Evolutionary conservation across 106 monocot genomes (phyloP).

Genomic region (Iris macrosiphon): DNA sequence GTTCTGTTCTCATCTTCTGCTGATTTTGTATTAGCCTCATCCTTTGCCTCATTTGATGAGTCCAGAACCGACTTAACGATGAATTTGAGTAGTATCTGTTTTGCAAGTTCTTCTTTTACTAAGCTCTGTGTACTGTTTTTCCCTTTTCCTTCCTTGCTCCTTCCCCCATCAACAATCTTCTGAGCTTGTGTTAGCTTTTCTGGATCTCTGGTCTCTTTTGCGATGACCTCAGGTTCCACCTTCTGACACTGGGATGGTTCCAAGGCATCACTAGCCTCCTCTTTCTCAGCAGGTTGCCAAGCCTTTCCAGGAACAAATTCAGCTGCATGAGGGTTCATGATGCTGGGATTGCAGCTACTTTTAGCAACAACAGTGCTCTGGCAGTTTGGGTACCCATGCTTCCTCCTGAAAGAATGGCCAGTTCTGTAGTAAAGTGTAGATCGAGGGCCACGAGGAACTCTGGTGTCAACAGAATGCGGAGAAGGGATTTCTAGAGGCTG

Average conservation of each 20-base stretch:
- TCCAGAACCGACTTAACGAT: conserved; percentile 68
- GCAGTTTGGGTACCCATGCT: conserved; percentile 21
- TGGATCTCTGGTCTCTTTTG: conserved; percentile 15
- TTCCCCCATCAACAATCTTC: conserved; percentile 16
- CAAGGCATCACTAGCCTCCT: conserved; percentile 6
- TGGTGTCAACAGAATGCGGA: conserved; percentile 38
- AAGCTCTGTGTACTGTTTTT: conserved; percentile 23
- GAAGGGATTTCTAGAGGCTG: conserved; percentile 27
- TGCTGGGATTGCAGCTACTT: conserved; percentile 17
- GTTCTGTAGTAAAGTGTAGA: conserved; percentile 55
- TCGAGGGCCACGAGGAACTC: conserved; percentile 68
- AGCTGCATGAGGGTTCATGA: conserved; percentile 93
- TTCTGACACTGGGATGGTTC: conserved; percentile 8
- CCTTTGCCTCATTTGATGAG: conserved; percentile 18
- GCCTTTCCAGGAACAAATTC: conserved; percentile 74
- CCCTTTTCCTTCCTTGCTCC: conserved; percentile 20
- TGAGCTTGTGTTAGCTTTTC: conserved; percentile 22
- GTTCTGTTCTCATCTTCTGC: conserved; percentile 6
- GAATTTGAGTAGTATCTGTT: conserved; percentile 81
- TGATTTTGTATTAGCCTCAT: conserved; percentile 7
- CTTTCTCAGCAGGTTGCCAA: conserved; percentile 26
- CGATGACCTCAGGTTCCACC: neutral
- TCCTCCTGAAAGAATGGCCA: conserved; percentile 49
- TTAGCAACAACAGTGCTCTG: conserved; percentile 15
- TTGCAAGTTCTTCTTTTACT: conserved; percentile 71